Percentiles rank a stretch among this genome's conserved stretches.
phyloP scores from a whole-genome alignment of 192 early-diverging fungal genomes.

The Coemansia sp. region DNA sequence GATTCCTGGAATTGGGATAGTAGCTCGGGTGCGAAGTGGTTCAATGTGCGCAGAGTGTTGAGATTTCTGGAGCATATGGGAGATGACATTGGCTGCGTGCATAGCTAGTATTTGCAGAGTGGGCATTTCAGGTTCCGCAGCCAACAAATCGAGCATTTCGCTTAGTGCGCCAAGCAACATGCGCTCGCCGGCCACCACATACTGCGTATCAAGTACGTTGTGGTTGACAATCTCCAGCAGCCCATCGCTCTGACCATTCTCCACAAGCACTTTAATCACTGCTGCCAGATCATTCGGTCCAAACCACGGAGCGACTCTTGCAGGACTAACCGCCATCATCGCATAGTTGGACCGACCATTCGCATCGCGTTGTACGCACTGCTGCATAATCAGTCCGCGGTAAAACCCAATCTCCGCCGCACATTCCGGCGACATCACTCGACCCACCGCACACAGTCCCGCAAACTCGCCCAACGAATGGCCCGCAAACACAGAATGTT shows the following conservation, averaged over 20 bases:
- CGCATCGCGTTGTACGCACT: conserved; percentile 75
- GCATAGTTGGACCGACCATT: conserved; percentile 75
- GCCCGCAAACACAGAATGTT: conserved; percentile 82
- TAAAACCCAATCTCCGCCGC: conserved; percentile 91
- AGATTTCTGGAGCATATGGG: background rate
- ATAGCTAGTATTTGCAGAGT: background rate
- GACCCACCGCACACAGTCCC: conserved; percentile 78
- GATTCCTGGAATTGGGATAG: conserved; percentile 87
- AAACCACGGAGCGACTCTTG: conserved; percentile 78
- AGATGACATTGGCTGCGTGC: background rate
- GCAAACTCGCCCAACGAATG: conserved; percentile 96
- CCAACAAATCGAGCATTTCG: conserved; percentile 43
- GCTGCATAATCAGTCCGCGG: conserved; percentile 96
- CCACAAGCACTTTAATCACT: conserved; percentile 55
- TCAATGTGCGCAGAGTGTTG: conserved; percentile 61
- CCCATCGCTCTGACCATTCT: conserved; percentile 63
- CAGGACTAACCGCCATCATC: conserved; percentile 91
- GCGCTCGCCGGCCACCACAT: conserved; percentile 86
- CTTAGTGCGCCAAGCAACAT: conserved; percentile 73
- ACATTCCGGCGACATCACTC: conserved; percentile 75
- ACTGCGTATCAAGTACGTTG: conserved; percentile 93
- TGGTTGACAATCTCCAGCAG: conserved; percentile 94
- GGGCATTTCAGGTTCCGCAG: background rate
- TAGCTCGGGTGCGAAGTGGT: conserved; percentile 79
- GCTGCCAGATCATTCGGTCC: conserved; percentile 76